These are phyloP conservation scores for Anthostomella pinea DNA, from an alignment of 2,329 filamentous ascomycete genomes.

Conservation along the genomic window DNA sequence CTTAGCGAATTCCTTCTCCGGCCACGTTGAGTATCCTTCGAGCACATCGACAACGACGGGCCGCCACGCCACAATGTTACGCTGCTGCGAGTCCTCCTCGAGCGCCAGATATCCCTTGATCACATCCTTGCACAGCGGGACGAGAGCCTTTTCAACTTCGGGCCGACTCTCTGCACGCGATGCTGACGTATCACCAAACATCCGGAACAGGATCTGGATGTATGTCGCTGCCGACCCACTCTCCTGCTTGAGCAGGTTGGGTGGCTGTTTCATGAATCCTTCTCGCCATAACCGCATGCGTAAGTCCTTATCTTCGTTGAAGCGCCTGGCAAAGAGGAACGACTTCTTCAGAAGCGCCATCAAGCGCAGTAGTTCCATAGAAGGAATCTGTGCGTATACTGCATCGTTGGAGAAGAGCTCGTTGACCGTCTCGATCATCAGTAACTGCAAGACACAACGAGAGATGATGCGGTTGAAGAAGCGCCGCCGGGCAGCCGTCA, in stretches of 20 bases:
- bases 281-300: conserved; percentile 93
- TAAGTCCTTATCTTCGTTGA: conserved; percentile 96
- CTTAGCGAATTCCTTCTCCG: conserved; percentile 71
- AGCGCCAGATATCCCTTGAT: conserved; percentile 79
- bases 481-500: conserved; percentile 85
- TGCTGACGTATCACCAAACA: conserved; percentile 88
- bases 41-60: conserved; percentile 96
- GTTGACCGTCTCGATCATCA: conserved; percentile 99
- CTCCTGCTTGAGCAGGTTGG: conserved; percentile 96
- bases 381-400: conserved; percentile 92
- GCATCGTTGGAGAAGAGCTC: conserved; percentile 97
- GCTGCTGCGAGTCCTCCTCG: conserved; percentile 93
- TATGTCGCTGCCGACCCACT: conserved; percentile 90
- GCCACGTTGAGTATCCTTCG: conserved; percentile 87
- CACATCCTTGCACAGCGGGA: conserved; percentile 94
- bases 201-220: conserved; percentile 90
- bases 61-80: conserved; percentile 95
- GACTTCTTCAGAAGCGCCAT: conserved; percentile 95
- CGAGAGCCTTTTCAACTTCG: conserved; percentile 86
- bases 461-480: conserved; percentile 99
- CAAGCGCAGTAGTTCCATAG: conserved; percentile 79
- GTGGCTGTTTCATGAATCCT: conserved; percentile 99
- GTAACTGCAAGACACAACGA: conserved; percentile 90
- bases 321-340: conserved; percentile 93
- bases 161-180: conserved; percentile 76